Base-by-base conservation (phyloP, 2,329 filamentous ascomycete genomes). In the Cercospora nicotianae region DNA sequence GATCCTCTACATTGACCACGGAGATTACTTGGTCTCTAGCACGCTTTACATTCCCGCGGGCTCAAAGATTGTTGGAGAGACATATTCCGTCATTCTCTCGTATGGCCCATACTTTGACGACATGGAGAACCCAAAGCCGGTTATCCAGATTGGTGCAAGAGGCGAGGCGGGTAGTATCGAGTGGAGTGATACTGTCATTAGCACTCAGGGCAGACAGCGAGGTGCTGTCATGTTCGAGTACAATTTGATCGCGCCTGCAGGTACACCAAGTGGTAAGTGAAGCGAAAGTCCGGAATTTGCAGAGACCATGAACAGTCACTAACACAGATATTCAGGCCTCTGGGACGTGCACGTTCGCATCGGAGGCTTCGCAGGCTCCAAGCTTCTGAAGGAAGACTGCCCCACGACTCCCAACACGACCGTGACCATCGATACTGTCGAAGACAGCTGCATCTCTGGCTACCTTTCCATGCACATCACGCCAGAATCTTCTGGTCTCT, bases 171-270 rank as follows among this genome's bases (percentile, higher is more conserved):
- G 91, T 5, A 82, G 81, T 16, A 82, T 94, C 18, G 91, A 94
- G 77, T 87, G 89, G 82, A 88, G 86, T 4, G 91, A 94, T 76
- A 87, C 91, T 74, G 85, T 94, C 59, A 82, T 94, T 10, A 88
- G 87, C 63, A 92, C 89, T 0, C 84, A 87, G 67, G 91, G 91
- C 1, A 80, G 88, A 30, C 84, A 88, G 6, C 83, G 87, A 0
- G 91, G 91, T 5, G 91, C 91, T 1, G 83, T 90, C 6, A 80
- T 93, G 74, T 42, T 42, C 3, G 36, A 42, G 36, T 42, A 42
- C 16, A 42, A 42, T 9, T 42, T 42, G 16, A 42, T 3, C 5
- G 36, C 36, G 16, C 36, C 36, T 42, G 36, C 16, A 3, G 36
- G 36, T 6, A 42, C 36, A 42, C 36, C 36, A 42, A 42, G 36